Base-by-base conservation (phyloP, 1,139 yeast species). In the Pneumocystis carinii region DNA sequence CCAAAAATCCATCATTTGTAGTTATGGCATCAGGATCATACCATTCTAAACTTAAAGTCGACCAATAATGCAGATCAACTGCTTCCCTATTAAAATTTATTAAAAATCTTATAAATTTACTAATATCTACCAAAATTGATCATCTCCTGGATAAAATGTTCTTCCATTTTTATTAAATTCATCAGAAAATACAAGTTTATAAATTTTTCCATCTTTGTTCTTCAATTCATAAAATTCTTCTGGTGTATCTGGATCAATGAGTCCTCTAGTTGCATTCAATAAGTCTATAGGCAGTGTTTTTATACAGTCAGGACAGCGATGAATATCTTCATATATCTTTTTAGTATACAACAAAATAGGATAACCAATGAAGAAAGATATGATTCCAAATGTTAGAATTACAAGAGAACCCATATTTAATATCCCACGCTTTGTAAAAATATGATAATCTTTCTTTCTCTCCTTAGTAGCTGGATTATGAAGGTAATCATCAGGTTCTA, bases 41-140 rank as follows among this genome's bases (percentile, higher is more conserved):
- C 95, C 95, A 88, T 75, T 88, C 95, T 70, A 87, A 78, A 77
- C 88, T 95, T 65, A 79, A 73, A 1, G 96, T 88, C 38, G 94
- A 92, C 65, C 81, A 88, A 72, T 88, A 88, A 73, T 87, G 83
- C 60, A 87, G 70, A 72, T 88, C 89, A 1, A 82, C 85, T 3
- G 87, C 92, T 41, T 83, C 79, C 69, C 59, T 57, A 24, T 48
- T 48, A 4, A 48, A 12, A 24, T 24, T 48, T 48, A 42, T 42
- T 12, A 48, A 24, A 57, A 29, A 14, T 37, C 14, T 1, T 3
- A 36, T 8, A 27, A 12, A 37, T 15, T 8, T 12, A 19, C 29
- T 29, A 19, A 29, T 29, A 39, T 37, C 14, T 57, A 57, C 81
- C 89, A 88, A 71, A 85, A 87, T 73, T 86, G 95, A 72, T 87